A percentile compares a stretch with the other conserved stretches of the same genome.
These are phyloP conservation scores for Colletotrichum nymphaeae DNA, from an alignment of 2,329 filamentous ascomycete genomes.

Conservation along the genomic window DNA sequence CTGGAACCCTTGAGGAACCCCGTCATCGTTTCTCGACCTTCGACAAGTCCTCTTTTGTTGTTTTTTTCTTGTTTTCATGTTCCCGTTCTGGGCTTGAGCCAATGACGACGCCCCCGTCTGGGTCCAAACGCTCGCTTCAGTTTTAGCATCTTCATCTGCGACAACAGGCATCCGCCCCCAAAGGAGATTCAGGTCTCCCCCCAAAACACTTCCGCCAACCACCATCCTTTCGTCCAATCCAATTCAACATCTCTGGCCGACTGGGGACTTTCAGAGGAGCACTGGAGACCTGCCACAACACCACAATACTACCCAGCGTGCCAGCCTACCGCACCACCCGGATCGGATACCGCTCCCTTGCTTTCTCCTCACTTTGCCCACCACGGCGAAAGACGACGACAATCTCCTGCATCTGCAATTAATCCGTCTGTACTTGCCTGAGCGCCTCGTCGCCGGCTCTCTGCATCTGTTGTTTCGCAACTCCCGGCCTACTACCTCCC, in stretches of 20 bases:
- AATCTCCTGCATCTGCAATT: constrained; percentile 19
- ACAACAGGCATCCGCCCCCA: constrained; percentile 32
- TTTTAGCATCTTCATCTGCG: constrained; percentile 36
- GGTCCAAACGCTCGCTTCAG: constrained; percentile 36
- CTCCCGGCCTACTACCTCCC: constrained; percentile 12
- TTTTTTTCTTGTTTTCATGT: constrained; percentile 12
- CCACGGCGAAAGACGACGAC: neutral
- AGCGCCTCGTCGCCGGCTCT: constrained; percentile 6
- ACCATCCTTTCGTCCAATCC: constrained; percentile 9
- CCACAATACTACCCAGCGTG: neutral
- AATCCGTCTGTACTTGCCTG: constrained; percentile 6
- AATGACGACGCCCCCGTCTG: constrained; percentile 31
- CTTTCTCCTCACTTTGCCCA: constrained; percentile 11
- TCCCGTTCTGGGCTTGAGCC: constrained; percentile 10
- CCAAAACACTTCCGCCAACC: constrained; percentile 4
- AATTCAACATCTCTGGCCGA: neutral
- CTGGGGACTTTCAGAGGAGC: neutral
- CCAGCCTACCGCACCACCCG: constrained; percentile 13
- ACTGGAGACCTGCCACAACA: constrained; percentile 10
- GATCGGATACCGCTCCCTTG: constrained; percentile 21
- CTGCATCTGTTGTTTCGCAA: constrained; percentile 30
- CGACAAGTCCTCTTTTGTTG: neutral
- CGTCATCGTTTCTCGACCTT: neutral
- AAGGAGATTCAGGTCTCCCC: constrained; percentile 10
- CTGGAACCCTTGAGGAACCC: neutral